Base-by-base conservation (phyloP, 1,284 basidiomycete genomes). In the Tetrapyrgos nigripes region DNA sequence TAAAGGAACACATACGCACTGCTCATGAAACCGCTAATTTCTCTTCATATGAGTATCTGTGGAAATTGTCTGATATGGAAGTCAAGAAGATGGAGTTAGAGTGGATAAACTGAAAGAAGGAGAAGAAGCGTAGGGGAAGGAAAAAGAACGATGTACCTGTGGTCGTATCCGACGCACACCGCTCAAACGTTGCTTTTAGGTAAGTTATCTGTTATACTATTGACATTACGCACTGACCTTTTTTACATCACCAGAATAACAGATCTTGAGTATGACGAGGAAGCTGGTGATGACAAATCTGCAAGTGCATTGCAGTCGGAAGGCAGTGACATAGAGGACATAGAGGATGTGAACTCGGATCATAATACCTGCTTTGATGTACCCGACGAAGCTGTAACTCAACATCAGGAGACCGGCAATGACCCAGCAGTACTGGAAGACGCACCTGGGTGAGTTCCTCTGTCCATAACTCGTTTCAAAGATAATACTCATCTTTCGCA, bases 1-100 rank as follows among this genome's bases (percentile, higher is more conserved):
- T 72, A 51, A 59, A 63, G 50, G 23, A 31, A 3, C 72, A 74
- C 48, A 62, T 73, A 45, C 9, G 58, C 14, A 57, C 50, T 27
- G 49, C 59, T 13, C 71, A 73, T 51, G 43, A 49, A 1, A 5
- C n/a, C 11, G 31, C 31, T 8, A 33, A 14, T 14, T 33, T 33
- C 8, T 29, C 44, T 2, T 57, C 62, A 23, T 62, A 64, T 37
- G 26, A 35, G 3, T 17, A 64, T 31, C 59, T 66, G 4, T 66
- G 65, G 64, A 45, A 54, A 11, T 28, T 66, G 8, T 43, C 62
- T 11, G 55, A 59, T n/a, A 61, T 58, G 31, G 59, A 70, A 35
- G 33, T 33, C 31, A 27, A 29, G 13, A 60, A 60, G 37, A 64
- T 71, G 64, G 46, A 14, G 17, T 14, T 23, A 9, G 46, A 23